Evolutionary conservation across 2,329 filamentous ascomycete genomes (phyloP).

Genomic region (Xylariaceae sp.): DNA sequence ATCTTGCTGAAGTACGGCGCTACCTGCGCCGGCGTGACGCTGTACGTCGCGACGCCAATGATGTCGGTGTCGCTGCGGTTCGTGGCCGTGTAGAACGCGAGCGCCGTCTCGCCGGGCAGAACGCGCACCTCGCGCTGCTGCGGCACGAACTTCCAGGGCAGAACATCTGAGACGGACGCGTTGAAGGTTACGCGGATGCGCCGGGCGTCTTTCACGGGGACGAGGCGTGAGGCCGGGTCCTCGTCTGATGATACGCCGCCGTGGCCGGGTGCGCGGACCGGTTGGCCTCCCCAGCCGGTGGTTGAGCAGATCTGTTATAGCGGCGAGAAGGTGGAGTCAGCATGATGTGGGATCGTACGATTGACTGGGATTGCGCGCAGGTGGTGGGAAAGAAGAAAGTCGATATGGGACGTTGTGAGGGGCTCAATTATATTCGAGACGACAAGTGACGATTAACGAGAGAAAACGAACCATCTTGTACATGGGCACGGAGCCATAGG

Average conservation of each 20-base stretch:
- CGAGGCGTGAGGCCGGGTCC: constrained; percentile 70
- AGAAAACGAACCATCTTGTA: constrained; percentile 68
- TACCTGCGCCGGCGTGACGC: constrained; percentile 90
- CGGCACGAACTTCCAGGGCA: constrained; percentile 95
- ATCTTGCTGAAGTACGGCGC: constrained; percentile 99
- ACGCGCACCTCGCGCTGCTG: constrained; percentile 97
- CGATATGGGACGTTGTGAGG: too few relatives aligned
- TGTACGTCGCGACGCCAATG: constrained; percentile 96
- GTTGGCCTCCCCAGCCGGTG: constrained; percentile 88
- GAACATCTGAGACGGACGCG: constrained; percentile 86
- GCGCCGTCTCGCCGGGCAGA: constrained; percentile 88
- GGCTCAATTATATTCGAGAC: not conserved
- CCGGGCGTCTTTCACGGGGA: constrained; percentile 72
- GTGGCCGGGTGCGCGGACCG: constrained; percentile 73
- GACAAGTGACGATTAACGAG: not conserved
- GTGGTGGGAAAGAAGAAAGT: too few relatives aligned
- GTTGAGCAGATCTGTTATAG: constrained; percentile 66
- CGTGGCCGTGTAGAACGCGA: constrained; percentile 96
- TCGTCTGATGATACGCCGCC: constrained; percentile 41
- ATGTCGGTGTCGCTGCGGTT: constrained; percentile 89
- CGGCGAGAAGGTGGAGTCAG: constrained; percentile 6
- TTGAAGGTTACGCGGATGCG: constrained; percentile 95
- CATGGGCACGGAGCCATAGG: constrained; percentile 77
- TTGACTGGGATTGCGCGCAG: not conserved
- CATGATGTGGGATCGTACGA: not conserved